Percentiles rank a stretch among this genome's conserved stretches.
These are phyloP conservation scores for Lojkania enalia DNA, from an alignment of 2,329 filamentous ascomycete genomes.

Conservation along the genomic window DNA sequence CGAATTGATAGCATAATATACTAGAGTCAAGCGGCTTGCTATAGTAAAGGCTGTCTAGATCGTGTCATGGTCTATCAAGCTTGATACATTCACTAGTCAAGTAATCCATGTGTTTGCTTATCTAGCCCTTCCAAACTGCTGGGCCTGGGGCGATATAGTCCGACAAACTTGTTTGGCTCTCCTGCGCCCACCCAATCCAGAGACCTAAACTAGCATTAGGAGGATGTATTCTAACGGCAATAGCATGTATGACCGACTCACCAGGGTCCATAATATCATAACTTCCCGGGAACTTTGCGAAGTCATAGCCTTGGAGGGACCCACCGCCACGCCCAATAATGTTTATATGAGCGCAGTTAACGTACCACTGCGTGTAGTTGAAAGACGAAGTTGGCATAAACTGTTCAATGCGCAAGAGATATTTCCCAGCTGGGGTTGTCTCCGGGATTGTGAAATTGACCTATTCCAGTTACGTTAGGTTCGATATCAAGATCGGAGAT, in stretches of 20 bases:
- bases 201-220: neutral
- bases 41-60: too few species aligned
- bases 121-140: constrained; percentile 4
- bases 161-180: neutral
- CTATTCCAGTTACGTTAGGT: too few species aligned
- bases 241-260: neutral
- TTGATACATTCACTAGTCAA: too few species aligned
- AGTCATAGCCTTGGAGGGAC: neutral
- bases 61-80: too few species aligned
- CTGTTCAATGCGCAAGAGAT: constrained; percentile 12
- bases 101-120: too few species aligned
- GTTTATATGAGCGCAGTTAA: constrained; percentile 14
- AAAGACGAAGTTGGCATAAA: constrained; percentile 2
- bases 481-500: too few species aligned
- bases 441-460: constrained; percentile 15
- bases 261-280: constrained; percentile 9
- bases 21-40: too few species aligned
- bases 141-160: constrained; percentile 10
- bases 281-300: constrained; percentile 8
- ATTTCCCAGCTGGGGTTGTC: constrained; percentile 14
- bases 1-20: too few species aligned
- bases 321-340: constrained; percentile 12
- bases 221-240: neutral
- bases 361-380: constrained; percentile 10
- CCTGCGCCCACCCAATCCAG: neutral